A percentile compares a stretch with the other conserved stretches of the same genome.
These are phyloP conservation scores for Sequoiadendron giganteum DNA, from an alignment of 75 land plant species.

Conservation along the genomic window DNA sequence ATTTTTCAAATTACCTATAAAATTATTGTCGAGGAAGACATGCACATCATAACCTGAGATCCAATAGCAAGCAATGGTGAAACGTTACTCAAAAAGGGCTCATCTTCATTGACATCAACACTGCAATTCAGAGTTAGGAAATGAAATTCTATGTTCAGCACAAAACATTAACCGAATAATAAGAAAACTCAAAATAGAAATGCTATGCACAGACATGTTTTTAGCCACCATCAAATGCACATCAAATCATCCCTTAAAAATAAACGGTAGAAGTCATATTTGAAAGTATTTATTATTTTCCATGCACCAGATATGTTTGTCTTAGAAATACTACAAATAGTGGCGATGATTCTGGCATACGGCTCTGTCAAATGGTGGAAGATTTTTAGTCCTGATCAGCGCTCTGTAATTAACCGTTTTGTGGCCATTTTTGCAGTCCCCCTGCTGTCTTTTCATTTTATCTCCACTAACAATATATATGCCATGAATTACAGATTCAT, in stretches of 20 bases:
- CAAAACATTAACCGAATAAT: not conserved
- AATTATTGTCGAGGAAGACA: conserved; percentile 68
- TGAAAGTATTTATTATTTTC: not conserved
- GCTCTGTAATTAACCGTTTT: no score
- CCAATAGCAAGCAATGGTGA: conserved; percentile 48
- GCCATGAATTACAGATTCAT: no score
- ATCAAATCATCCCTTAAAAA: not conserved
- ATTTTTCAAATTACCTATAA: conserved; percentile 44
- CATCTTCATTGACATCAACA: conserved; percentile 52
- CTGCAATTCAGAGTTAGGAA: conserved; percentile 33
- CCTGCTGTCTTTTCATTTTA: no score
- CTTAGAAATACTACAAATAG: not conserved
- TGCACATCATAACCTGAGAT: conserved; percentile 83
- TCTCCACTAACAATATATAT: no score
- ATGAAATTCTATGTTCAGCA: not conserved
- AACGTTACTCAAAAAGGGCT: conserved; percentile 44
- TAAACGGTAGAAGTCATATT: not conserved
- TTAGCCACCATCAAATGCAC: not conserved
- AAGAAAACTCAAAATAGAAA: not conserved
- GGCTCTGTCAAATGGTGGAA: no score
- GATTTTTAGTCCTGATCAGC: no score
- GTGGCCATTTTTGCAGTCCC: no score
- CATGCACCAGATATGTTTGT: not conserved
- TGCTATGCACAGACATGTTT: not conserved
- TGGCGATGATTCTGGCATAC: no score